These are phyloP conservation scores for Fusarium solani-melongenae DNA, from an alignment of 2,329 filamentous ascomycete genomes.

Conservation along the genomic window DNA sequence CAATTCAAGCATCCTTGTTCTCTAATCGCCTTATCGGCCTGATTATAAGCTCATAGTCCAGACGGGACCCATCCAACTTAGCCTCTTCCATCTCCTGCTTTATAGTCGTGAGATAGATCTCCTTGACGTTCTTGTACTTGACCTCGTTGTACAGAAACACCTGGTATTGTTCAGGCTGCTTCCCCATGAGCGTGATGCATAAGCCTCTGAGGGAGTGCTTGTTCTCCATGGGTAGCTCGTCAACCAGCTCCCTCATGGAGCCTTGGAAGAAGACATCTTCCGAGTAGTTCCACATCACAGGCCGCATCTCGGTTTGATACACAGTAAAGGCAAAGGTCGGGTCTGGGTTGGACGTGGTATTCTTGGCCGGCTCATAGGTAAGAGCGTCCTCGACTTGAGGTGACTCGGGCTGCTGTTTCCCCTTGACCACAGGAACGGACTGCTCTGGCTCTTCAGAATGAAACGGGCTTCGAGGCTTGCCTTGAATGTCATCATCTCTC, in stretches of 20 bases:
- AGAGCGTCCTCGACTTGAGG: neutral
- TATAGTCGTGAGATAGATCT: constrained; percentile 4
- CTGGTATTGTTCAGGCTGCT: neutral
- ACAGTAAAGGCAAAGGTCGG: constrained; percentile 13
- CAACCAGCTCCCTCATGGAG: constrained; percentile 14
- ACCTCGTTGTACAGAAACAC: constrained; percentile 27
- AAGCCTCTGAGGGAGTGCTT: constrained; percentile 15
- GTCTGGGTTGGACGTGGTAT: neutral
- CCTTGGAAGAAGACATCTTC: constrained; percentile 3
- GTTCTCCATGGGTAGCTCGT: constrained; percentile 13
- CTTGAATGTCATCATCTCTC: neutral
- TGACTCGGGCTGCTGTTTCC: neutral
- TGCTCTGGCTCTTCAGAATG: neutral
- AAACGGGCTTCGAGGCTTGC: neutral
- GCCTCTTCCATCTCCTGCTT: constrained; percentile 10
- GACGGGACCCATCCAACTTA: neutral
- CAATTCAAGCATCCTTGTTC: neutral
- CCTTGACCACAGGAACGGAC: neutral
- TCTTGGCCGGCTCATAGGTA: neutral
- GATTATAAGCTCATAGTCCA: constrained; percentile 28
- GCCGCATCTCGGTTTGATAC: neutral
- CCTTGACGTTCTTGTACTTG: constrained; percentile 12
- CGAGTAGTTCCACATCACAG: neutral
- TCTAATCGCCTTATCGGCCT: constrained; percentile 3
- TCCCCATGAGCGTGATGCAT: constrained; percentile 1